Base-by-base conservation (phyloP, 2,329 filamentous ascomycete genomes). In the Rachicladosporium sp. region DNA sequence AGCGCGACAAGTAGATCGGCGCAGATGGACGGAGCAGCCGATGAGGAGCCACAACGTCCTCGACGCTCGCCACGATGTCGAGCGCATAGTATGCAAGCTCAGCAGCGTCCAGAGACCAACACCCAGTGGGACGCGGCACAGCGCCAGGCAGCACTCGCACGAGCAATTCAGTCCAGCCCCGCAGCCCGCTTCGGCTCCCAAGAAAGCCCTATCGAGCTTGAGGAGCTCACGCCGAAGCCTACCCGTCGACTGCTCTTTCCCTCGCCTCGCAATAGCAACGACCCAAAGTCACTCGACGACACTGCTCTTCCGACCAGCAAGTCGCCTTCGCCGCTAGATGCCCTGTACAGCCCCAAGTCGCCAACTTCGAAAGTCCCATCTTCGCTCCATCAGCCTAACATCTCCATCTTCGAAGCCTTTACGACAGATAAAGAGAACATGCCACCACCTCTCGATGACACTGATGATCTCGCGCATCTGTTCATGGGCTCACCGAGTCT, bases 221-320 rank as follows among this genome's bases (percentile, higher is more conserved):
- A 67, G 36, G 65, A 68, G 37, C 54, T 74, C 10, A 76, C 74
- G 3, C 73, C 74, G 2, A 75, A 68, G 51, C 70, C 73, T 13
- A 87, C 81, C 1, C 71, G 81, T 44, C 71, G 85, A 42, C 61
- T 88, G 2, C 67, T 91, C 1, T 91, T 91, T 52, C 81, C 84
- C 1, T 87, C 82, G 0, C 83, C 83, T 2, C 71, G 78, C 33
- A 81, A 80, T 47, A 73, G 76, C 23, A 74, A 71, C 29, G 67
- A 74, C 34, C 63, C 70, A 1, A 84, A 77, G 54, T 70, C 74
- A 13, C 66, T 84, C 2, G 70, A 72, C 36, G 74, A 79, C 56
- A 2, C 29, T 9, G 7, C 34, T 2, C 29, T 21, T 1, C 74
- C 78, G 57, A 59, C 29, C 37, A 47, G 40, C 40, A 51, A 11